These are phyloP conservation scores for Sonneratia alba DNA, from an alignment of 345 rosid species.

Conservation along the genomic window DNA sequence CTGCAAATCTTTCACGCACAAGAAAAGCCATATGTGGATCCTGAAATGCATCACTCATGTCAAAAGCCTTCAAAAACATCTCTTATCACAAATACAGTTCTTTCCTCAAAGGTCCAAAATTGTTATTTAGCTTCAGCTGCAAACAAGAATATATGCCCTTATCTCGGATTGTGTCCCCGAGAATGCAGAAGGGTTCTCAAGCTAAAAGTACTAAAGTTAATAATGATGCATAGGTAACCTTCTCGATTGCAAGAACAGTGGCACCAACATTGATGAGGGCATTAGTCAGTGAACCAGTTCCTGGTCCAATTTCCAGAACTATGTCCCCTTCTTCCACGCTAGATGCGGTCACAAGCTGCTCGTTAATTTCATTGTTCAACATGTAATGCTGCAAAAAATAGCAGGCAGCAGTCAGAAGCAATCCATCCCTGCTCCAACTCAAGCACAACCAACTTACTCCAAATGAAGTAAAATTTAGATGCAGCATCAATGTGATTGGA, in stretches of 20 bases:
- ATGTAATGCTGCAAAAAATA: conserved; percentile 68
- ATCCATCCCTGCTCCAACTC: background rate
- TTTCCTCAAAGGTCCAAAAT: background rate
- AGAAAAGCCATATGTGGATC: conserved; percentile 81
- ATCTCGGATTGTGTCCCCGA: background rate
- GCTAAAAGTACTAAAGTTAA: background rate
- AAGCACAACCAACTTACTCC: background rate
- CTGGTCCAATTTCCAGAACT: conserved; percentile 91
- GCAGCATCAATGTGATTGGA: background rate
- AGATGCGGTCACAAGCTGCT: conserved; percentile 48
- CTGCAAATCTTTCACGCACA: conserved; percentile 58
- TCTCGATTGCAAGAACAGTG: conserved; percentile 69
- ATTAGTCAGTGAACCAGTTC: conserved; percentile 86
- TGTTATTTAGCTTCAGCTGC: background rate
- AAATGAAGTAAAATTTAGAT: background rate
- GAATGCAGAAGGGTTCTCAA: background rate
- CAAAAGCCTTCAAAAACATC: background rate
- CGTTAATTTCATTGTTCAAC: conserved; percentile 74
- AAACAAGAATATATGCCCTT: background rate
- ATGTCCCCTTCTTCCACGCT: conserved; percentile 60
- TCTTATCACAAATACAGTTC: background rate
- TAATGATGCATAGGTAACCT: conserved; percentile 23
- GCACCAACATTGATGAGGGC: conserved; percentile 60
- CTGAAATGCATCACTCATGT: conserved; percentile 17
- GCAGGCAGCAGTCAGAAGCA: conserved; percentile 12